Conservation (phyloP, 345 rosid genomes). For the Arabis hirsuta region DNA sequence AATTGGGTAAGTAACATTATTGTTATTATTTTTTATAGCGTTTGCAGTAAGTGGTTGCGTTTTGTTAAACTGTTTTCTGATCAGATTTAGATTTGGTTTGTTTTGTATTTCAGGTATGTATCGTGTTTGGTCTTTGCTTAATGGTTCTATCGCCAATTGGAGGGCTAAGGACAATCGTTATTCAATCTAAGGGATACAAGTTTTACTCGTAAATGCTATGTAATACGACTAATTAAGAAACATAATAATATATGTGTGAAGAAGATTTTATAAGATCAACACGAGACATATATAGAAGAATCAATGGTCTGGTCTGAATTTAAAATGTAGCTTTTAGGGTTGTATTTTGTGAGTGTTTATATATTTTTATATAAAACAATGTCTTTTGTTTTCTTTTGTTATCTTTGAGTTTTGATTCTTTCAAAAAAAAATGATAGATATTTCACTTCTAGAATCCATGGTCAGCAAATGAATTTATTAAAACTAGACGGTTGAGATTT, state of each 20-base stretch:
- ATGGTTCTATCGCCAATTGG: conserved; percentile 83
- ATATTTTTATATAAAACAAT: conserved; percentile 9
- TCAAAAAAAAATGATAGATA: conserved; percentile 16
- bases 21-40: not conserved
- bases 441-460: not conserved
- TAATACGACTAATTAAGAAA: conserved; percentile 16
- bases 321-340: conserved; percentile 29
- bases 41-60: not conserved
- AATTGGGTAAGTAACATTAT: conserved; percentile 61
- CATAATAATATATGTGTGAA: conserved; percentile 27
- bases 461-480: not conserved
- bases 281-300: conserved; percentile 19
- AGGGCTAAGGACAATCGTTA: conserved; percentile 70
- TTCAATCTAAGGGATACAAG: conserved; percentile 55
- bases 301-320: conserved; percentile 14
- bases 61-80: conserved; percentile 14
- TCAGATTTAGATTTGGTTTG: not conserved
- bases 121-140: conserved; percentile 57
- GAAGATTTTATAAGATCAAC: conserved; percentile 13
- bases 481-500: not conserved
- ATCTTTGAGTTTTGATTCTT: conserved; percentile 16
- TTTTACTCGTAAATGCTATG: conserved; percentile 59
- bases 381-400: not conserved
- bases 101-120: conserved; percentile 65
- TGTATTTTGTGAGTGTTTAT: conserved; percentile 23